Percentiles rank a stretch among this genome's conserved stretches.
phyloP scores from a whole-genome alignment of 495 filamentous ascomycete species.

The Aspergillus mulundensis region DNA sequence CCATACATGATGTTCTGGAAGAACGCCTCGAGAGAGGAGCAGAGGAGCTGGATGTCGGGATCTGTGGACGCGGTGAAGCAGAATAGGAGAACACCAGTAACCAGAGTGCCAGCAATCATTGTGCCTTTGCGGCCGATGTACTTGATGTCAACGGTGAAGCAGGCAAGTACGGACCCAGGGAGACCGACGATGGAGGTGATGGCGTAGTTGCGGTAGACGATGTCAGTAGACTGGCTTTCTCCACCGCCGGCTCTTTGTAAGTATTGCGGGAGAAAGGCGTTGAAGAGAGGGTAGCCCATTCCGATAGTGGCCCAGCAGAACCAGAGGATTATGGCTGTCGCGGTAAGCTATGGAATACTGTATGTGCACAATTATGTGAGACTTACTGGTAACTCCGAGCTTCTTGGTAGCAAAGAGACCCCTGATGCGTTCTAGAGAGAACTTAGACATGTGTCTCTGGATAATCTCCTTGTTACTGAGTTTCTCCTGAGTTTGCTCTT shows the following conservation, averaged over 20 bases:
- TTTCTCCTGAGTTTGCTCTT: constrained; percentile 28
- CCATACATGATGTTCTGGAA: constrained; percentile 65
- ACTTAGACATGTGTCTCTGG: constrained; percentile 49
- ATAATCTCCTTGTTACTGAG: constrained; percentile 44
- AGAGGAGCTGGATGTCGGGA: constrained; percentile 47
- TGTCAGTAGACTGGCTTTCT: constrained; percentile 34
- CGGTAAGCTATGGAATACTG: background rate
- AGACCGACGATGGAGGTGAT: constrained; percentile 57
- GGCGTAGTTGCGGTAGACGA: constrained; percentile 58
- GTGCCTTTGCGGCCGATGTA: constrained; percentile 60
- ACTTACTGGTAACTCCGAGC: constrained; percentile 44
- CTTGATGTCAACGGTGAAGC: constrained; percentile 53
- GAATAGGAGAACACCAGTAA: constrained; percentile 57
- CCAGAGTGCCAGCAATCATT: constrained; percentile 48
- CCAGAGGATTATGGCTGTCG: constrained; percentile 44
- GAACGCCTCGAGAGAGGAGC: constrained; percentile 52
- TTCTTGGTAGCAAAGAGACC: constrained; percentile 52
- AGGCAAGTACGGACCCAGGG: constrained; percentile 52
- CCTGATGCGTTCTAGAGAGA: constrained; percentile 50
- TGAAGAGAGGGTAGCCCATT: constrained; percentile 57
- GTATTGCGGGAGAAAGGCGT: constrained; percentile 58
- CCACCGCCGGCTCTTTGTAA: constrained; percentile 39
- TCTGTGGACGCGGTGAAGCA: constrained; percentile 51
- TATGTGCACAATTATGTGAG: too few relatives aligned
- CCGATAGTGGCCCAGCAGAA: constrained; percentile 56